These are phyloP conservation scores for Dendrobium chrysotoxum DNA, from an alignment of 106 monocot species.

Conservation along the genomic window DNA sequence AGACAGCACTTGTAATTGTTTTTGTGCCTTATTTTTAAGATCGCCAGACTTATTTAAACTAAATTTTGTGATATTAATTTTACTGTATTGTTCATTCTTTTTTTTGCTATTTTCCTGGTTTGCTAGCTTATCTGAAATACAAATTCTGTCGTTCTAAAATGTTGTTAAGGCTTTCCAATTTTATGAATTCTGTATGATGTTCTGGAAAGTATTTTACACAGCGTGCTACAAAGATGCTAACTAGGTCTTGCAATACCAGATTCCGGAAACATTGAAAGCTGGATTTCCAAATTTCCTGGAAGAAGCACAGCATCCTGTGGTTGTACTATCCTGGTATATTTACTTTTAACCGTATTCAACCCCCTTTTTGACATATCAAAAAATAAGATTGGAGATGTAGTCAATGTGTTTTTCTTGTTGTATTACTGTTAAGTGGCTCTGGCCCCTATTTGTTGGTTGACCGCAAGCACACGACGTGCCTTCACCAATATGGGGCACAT, in stretches of 20 bases:
- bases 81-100: background rate
- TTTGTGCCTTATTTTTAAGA: slow-evolving; percentile 1
- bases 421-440: background rate
- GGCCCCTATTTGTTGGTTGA: background rate
- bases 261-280: slow-evolving; percentile 60
- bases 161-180: background rate
- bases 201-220: background rate
- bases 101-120: background rate
- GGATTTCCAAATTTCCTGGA: slow-evolving; percentile 48
- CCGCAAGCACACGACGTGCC: background rate
- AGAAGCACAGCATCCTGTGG: slow-evolving; percentile 68
- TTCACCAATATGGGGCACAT: background rate
- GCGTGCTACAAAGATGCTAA: background rate
- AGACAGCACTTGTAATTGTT: slow-evolving; percentile 74
- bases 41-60: background rate
- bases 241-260: slow-evolving; percentile 25
- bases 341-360: background rate
- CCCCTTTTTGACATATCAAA: background rate
- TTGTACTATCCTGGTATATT: slow-evolving; percentile 66
- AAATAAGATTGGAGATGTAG: background rate
- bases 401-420: background rate
- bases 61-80: background rate
- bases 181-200: background rate
- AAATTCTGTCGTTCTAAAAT: background rate
- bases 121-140: background rate